A percentile compares a stretch with the other conserved stretches of the same genome.
Evolutionary conservation across 2,329 filamentous ascomycete species (phyloP).

Genomic region (Sphaceloma murrayae): DNA sequence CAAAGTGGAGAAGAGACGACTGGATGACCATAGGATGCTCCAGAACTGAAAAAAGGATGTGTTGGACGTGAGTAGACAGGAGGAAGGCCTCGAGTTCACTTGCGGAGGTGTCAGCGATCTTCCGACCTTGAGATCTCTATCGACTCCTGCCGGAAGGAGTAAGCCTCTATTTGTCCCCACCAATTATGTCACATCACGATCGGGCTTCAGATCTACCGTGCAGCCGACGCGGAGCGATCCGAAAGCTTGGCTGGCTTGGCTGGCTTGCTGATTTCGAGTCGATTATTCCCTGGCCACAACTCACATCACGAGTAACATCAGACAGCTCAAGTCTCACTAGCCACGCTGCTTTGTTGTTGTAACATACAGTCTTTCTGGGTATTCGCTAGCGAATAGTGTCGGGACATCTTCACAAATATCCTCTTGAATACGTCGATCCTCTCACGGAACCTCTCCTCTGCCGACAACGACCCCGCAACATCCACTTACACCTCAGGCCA

Average conservation of each 20-base stretch:
- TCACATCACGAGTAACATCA: too few species aligned
- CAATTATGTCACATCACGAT: conserved; percentile 4
- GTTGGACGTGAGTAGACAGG: conserved; percentile 10
- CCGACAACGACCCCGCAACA: too few species aligned
- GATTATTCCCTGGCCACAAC: too few species aligned
- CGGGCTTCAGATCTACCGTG: neutral
- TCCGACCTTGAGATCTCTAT: neutral
- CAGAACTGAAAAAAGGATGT: conserved; percentile 1
- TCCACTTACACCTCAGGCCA: too few species aligned
- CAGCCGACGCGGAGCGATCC: neutral
- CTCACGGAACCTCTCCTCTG: too few species aligned
- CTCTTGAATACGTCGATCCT: too few species aligned
- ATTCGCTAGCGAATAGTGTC: too few species aligned
- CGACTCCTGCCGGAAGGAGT: neutral
- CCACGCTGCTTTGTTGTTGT: too few species aligned
- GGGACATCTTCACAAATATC: too few species aligned
- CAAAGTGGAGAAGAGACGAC: conserved; percentile 1
- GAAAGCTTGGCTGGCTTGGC: neutral
- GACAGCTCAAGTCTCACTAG: too few species aligned
- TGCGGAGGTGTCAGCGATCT: conserved; percentile 13
- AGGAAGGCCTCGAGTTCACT: too few species aligned
- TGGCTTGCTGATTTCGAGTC: neutral
- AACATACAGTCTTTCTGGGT: too few species aligned
- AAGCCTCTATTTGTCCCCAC: conserved; percentile 7
- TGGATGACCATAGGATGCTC: conserved; percentile 1